Evolutionary conservation across 768 basidiomycete species (phyloP).

Genomic region (Mycena floridula): DNA sequence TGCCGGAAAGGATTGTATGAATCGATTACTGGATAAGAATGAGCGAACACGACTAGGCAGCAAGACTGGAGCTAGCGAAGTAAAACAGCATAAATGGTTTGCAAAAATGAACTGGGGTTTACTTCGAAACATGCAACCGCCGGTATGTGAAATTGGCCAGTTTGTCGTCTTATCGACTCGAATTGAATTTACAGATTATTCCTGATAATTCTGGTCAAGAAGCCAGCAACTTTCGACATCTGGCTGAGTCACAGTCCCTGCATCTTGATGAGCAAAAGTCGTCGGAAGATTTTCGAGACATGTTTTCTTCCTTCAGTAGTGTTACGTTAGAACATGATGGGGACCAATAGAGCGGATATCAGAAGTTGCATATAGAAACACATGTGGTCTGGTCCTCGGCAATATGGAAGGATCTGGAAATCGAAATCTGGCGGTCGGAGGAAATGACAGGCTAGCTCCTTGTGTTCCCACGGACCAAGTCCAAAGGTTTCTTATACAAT

Average conservation of each 20-base stretch:
- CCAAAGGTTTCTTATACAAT: background rate
- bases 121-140: conserved; percentile 85
- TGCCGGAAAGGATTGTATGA: conserved; percentile 82
- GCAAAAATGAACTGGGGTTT: conserved; percentile 94
- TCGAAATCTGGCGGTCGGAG: background rate
- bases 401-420: too few species aligned
- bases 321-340: conserved; percentile 87
- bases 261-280: conserved; percentile 68
- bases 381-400: too few species aligned
- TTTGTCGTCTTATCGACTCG: conserved; percentile 3
- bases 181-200: conserved; percentile 56
- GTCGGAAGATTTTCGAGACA: conserved; percentile 36
- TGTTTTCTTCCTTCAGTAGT: conserved; percentile 86
- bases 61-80: conserved; percentile 93
- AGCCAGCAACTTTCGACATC: conserved; percentile 82
- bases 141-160: conserved; percentile 48
- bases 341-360: conserved; percentile 25
- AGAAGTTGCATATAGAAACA: background rate
- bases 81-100: conserved; percentile 99
- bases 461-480: background rate
- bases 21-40: conserved; percentile 85
- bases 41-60: conserved; percentile 86
- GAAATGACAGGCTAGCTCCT: background rate
- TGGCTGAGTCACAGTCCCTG: conserved; percentile 88
- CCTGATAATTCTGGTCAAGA: conserved; percentile 56